Base-by-base conservation (phyloP, 768 basidiomycete genomes). In the Pulveroboletus sp. region DNA sequence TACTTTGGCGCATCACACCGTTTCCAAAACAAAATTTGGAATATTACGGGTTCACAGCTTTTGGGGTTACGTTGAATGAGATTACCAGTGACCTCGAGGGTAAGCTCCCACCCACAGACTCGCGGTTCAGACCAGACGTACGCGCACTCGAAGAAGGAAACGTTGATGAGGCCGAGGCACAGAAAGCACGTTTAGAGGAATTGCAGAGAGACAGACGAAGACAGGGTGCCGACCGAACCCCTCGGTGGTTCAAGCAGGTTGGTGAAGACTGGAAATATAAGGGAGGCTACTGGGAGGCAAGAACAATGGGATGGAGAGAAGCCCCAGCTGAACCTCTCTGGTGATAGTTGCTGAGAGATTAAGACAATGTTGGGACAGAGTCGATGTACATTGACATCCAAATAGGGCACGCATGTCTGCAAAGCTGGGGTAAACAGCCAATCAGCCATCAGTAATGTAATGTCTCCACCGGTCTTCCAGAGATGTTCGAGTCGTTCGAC, bases 261-360 rank as follows among this genome's bases (percentile, higher is more conserved):
- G 75, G 73, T 3, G 84, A 85, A 39, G 84, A 87, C 52, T 93
- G 87, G 88, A 63, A 75, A 39, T 93, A 91, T 61, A 65, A 57
- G 18, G 89, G 91, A 35, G 87, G 85, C 14, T 93, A 93, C 63
- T 93, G 90, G 90, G 89, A 93, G 59, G 76, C 78, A 31, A 76
- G 86, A 56, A 73, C 74, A 45, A 74, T 70, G 41, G 77, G 80
- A 37, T 91, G 86, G 87, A 81, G 79, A 58, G 73, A 69, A 40
- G 66, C 68, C 10, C 49, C 63, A 6, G 65, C 79, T 39, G 69
- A 74, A 48, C 69, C 81, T 10, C 71, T 90, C 35, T 90, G 88
- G 88, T 89, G 72, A 48, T 26, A 43, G 18, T 24, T n/a, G 31
- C 18, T 40, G 8, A 24, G 31, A 17, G 32, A 26, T 26, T 36